Evolutionary conservation across 2,329 filamentous ascomycete genomes (phyloP), one percentile per base, ranked within the genome.

Genomic region (Orbilia blumenaviensis): DNA sequence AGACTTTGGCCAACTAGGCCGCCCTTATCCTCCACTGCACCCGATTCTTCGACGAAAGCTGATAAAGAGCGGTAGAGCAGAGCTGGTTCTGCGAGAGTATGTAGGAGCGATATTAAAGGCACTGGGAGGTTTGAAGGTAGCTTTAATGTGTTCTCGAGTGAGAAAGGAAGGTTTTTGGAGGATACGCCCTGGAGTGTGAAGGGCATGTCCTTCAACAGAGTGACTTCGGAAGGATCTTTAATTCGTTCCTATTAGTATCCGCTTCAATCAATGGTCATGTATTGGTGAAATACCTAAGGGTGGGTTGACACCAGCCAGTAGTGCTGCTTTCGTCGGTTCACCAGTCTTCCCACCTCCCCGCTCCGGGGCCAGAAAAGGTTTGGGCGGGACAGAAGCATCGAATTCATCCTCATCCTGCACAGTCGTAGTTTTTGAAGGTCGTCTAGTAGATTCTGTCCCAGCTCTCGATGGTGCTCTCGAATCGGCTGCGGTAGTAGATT

Each of bases 181-280:
- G 93, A 96, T 1, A 98, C 85, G 0, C 95, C 95, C 83, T 98
- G 95, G 0, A 98, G 85, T 0, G 94, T 97, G 81, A 95, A 98
- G 0, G 95, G 94, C 2, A 98, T 85, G 81, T 98, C 94, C 79
- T 91, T 88, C 21, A 94, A 84, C 10, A 94, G 86, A 14, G 86
- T 86, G 25, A 87, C 86, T 81, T 94, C 91, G 0, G 88, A 84
- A 0, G 90, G 90, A 25, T 88, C 85, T 32, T 88, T 85, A 44
- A 87, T 85, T 27, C 85, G 82, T 78, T 88, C 21, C 2, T 3
- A 10, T 54, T 86, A 50, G 76, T 16, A 48, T 80, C 77, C 48
- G 1, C 8, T 80, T 78, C 18, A 36, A 21, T 9, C 38, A 64
- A 60, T 34, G 18, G 18, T 54, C 5, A 64, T n/a, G 78, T 41